These are phyloP conservation scores for Sphaerostilbella broomeana DNA, from an alignment of 2,329 filamentous ascomycete genomes.

Conservation along the genomic window DNA sequence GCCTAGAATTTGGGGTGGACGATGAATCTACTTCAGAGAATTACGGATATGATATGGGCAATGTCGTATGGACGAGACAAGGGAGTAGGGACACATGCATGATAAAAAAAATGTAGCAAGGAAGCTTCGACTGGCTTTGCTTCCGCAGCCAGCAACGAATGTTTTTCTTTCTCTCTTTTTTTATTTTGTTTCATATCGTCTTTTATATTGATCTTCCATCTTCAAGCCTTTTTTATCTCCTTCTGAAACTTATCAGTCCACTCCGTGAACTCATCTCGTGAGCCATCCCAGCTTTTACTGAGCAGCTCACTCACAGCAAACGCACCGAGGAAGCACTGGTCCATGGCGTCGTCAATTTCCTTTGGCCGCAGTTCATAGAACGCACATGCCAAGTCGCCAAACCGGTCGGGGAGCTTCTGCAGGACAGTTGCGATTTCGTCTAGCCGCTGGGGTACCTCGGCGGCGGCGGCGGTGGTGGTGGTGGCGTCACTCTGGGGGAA, in stretches of 20 bases:
- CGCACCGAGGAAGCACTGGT: conserved; percentile 54
- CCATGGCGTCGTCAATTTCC: conserved; percentile 53
- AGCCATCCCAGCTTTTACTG: conserved; percentile 53
- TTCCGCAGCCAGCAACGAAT: no score
- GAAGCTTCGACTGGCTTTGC: no score
- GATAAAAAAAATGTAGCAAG: no score
- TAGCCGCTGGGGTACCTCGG: conserved; percentile 34
- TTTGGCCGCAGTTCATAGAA: conserved; percentile 64
- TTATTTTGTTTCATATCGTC: no score
- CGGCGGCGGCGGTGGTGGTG: conserved; percentile 21
- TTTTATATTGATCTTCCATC: no score
- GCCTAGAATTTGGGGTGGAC: no score
- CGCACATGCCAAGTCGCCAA: conserved; percentile 62
- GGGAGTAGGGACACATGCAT: no score
- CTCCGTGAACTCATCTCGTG: conserved; percentile 67
- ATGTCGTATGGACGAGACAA: no score
- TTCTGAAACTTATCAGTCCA: conserved; percentile 60
- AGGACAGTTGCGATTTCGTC: conserved; percentile 53
- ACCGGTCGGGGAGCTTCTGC: conserved; percentile 55
- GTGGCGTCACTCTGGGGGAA: conserved; percentile 30
- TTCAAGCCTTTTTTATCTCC: conserved; percentile 40
- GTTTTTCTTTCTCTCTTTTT: no score
- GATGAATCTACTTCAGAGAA: no score
- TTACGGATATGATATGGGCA: no score
- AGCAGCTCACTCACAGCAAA: conserved; percentile 50